These are phyloP conservation scores for Xylariaceae sp. DNA, from an alignment of 2,329 filamentous ascomycete genomes.

Conservation along the genomic window DNA sequence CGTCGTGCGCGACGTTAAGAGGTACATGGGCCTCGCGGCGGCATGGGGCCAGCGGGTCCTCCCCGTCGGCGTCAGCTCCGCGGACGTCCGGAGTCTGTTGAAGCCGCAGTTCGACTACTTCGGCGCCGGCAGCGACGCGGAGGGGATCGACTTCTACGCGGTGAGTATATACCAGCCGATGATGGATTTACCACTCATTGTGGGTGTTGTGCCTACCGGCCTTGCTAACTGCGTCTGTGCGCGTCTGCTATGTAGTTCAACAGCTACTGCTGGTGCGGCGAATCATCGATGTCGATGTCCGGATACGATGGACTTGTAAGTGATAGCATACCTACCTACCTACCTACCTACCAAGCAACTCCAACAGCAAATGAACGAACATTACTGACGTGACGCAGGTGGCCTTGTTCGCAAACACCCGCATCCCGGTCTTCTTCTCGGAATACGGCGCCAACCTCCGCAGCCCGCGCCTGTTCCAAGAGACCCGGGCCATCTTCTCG, in stretches of 20 bases:
- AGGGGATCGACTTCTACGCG: constrained; percentile 25
- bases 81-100: background rate
- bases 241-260: constrained; percentile 19
- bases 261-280: constrained; percentile 12
- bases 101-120: constrained; percentile 26
- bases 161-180: too few relatives aligned
- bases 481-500: constrained; percentile 60
- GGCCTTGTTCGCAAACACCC: constrained; percentile 6
- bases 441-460: constrained; percentile 60
- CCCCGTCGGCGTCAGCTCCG: constrained; percentile 22
- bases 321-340: too few relatives aligned
- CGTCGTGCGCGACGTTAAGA: constrained; percentile 33
- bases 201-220: too few relatives aligned
- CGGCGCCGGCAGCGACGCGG: constrained; percentile 15
- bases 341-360: too few relatives aligned
- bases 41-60: constrained; percentile 12
- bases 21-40: constrained; percentile 28
- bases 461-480: constrained; percentile 56
- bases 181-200: too few relatives aligned
- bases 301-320: constrained; percentile 10
- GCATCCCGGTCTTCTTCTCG: constrained; percentile 58
- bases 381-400: constrained; percentile 5
- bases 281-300: constrained; percentile 7
- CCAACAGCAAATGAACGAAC: too few relatives aligned
- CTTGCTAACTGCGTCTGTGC: background rate